phyloP scores from a whole-genome alignment of 208 protist genomes.

The Trypanosoma avium region DNA sequence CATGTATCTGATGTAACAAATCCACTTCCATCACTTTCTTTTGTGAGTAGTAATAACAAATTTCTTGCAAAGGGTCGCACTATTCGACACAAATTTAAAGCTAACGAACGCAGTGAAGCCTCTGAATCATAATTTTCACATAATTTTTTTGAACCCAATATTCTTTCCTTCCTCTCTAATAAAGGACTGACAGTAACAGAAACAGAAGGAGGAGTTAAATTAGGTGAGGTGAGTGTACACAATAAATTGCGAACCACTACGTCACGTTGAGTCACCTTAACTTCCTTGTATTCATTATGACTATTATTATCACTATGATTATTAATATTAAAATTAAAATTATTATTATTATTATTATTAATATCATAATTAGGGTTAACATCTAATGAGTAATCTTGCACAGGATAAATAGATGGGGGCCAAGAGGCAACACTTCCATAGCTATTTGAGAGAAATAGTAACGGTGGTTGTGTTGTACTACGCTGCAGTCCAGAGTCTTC shows the following conservation, averaged over 20 bases:
- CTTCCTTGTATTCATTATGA: background rate
- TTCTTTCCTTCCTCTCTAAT: conserved; percentile 1
- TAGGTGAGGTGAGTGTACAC: conserved; percentile 2
- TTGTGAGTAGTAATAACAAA: conserved; percentile 51
- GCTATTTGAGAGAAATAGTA: background rate
- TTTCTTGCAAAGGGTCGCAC: conserved; percentile 47
- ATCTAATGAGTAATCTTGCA: conserved; percentile 1
- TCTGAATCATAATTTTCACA: too few relatives aligned
- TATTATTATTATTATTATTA: background rate
- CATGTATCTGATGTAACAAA: conserved; percentile 35
- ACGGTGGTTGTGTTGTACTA: background rate
- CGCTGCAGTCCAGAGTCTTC: background rate
- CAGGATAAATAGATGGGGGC: conserved; percentile 6
- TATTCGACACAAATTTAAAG: conserved; percentile 43
- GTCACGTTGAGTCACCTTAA: background rate
- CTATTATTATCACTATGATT: background rate
- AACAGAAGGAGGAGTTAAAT: too few relatives aligned
- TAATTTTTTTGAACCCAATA: conserved; percentile 21
- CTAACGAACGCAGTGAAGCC: conserved; percentile 10
- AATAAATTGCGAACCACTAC: background rate
- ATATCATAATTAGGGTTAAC: background rate
- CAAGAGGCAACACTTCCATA: background rate
- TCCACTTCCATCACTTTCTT: conserved; percentile 5
- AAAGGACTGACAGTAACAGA: conserved; percentile 12
- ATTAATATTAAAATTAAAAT: background rate